These are phyloP conservation scores for Fomitopsis betulina DNA, from an alignment of 1,284 basidiomycete genomes.

Conservation along the genomic window DNA sequence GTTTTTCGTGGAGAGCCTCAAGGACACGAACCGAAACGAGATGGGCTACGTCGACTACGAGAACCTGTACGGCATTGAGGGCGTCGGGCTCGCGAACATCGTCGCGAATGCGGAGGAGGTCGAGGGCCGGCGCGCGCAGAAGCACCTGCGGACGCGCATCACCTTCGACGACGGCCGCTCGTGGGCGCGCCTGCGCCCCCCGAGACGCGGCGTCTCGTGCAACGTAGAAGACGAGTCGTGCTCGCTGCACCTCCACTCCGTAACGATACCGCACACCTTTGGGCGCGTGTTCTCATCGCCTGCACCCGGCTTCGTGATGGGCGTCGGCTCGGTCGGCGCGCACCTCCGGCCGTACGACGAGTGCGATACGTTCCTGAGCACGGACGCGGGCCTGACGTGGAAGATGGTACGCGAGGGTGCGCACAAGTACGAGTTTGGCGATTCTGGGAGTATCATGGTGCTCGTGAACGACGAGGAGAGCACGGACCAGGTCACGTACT, in stretches of 20 bases:
- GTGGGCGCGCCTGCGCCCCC: constrained; percentile 74
- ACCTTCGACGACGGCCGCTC: constrained; percentile 91
- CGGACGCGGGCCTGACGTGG: constrained; percentile 89
- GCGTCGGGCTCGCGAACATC: constrained; percentile 87
- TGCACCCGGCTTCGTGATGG: constrained; percentile 94
- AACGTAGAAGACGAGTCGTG: constrained; percentile 61
- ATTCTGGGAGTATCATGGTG: constrained; percentile 82
- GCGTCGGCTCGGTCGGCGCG: constrained; percentile 84
- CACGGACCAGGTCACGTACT: constrained; percentile 76
- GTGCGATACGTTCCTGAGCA: constrained; percentile 91
- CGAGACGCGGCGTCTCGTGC: constrained; percentile 57
- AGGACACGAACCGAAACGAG: constrained; percentile 87
- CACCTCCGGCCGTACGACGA: constrained; percentile 77
- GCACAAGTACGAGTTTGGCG: constrained; percentile 96
- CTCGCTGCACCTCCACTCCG: constrained; percentile 88
- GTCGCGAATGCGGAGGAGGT: constrained; percentile 83
- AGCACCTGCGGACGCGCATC: constrained; percentile 73
- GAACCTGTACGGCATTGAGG: constrained; percentile 87
- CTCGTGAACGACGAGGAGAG: constrained; percentile 83
- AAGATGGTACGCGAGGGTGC: constrained; percentile 73
- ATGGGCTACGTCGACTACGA: constrained; percentile 94
- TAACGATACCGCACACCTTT: constrained; percentile 88
- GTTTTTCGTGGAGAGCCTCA: constrained; percentile 89
- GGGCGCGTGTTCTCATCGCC: constrained; percentile 92
- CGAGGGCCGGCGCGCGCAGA: constrained; percentile 56